Conservation (phyloP, 1,284 basidiomycete genomes). For the Pulchroboletus neoregius region DNA sequence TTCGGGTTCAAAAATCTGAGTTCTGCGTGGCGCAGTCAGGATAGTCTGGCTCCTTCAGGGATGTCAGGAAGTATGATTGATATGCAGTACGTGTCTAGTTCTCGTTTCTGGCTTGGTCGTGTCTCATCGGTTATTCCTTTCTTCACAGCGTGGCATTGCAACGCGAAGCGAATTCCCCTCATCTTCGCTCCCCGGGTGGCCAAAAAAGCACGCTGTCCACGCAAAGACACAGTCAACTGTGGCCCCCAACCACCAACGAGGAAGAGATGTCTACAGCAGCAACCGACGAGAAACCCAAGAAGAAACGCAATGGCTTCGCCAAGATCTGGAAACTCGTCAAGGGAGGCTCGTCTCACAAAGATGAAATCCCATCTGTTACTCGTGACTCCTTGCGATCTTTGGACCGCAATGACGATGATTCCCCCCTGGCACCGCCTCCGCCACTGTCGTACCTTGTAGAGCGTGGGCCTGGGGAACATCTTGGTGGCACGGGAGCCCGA, state of each 20-base stretch:
- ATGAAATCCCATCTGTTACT: conserved; percentile 15
- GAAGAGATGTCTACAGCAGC: conserved; percentile 25
- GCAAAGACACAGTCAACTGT: conserved; percentile 52
- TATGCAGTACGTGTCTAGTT: conserved; percentile 74
- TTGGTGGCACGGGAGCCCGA: conserved; percentile 38
- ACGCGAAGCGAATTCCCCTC: conserved; percentile 50
- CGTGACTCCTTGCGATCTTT: conserved; percentile 35
- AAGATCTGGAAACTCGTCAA: conserved; percentile 83
- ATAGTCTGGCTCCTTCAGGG: conserved; percentile 74
- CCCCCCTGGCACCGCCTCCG: conserved; percentile 79
- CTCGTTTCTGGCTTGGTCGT: not conserved
- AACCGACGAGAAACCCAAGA: conserved; percentile 44
- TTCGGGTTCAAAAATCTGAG: conserved; percentile 79
- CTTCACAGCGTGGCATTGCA: conserved; percentile 64
- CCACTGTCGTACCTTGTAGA: conserved; percentile 80
- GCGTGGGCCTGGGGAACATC: conserved; percentile 51
- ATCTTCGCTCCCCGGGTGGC: conserved; percentile 42
- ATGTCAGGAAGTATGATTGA: conserved; percentile 85
- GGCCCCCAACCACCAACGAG: conserved; percentile 43
- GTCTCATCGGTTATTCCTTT: conserved; percentile 12
- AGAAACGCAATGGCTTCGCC: conserved; percentile 77
- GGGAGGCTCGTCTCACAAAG: conserved; percentile 45
- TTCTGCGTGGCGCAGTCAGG: conserved; percentile 70
- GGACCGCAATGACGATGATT: conserved; percentile 57
- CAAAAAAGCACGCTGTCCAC: conserved; percentile 39